Conservation (phyloP, 768 basidiomycete genomes). For the Tylopilus intermedius region DNA sequence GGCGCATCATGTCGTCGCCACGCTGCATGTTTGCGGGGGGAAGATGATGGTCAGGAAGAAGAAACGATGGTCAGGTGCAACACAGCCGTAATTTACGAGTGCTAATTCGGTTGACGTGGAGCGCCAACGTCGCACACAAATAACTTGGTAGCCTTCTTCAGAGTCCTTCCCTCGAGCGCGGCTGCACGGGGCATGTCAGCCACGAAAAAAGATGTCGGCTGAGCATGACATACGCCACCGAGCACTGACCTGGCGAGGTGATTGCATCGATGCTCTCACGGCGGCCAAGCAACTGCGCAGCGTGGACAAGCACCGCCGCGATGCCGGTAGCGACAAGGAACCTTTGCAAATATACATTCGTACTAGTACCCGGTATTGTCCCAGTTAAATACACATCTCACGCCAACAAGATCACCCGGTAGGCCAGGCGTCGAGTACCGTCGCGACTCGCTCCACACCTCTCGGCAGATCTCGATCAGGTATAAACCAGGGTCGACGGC, state of each 20-base stretch:
- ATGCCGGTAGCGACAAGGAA: no score
- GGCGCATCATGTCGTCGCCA: slow-evolving; percentile 24
- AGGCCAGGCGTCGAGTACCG: slow-evolving; percentile 9
- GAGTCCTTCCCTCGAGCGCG: background rate
- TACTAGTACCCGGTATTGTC: background rate
- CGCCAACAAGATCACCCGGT: slow-evolving; percentile 9
- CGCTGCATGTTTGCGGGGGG: slow-evolving; percentile 16
- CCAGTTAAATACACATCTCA: no score
- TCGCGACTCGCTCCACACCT: slow-evolving; percentile 10
- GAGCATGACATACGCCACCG: no score
- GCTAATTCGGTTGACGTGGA: background rate
- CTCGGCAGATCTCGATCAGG: slow-evolving; percentile 12
- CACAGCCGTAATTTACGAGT: background rate
- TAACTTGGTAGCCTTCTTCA: background rate
- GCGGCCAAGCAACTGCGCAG: no score
- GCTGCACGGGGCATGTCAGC: no score
- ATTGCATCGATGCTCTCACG: no score
- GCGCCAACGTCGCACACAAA: background rate
- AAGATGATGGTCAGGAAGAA: background rate
- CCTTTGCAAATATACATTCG: no score
- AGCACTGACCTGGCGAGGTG: no score
- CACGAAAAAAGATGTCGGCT: no score
- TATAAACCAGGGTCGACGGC: background rate
- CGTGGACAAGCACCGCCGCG: no score
- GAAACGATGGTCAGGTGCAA: background rate